A percentile compares a stretch with the other conserved stretches of the same genome.
Evolutionary conservation across 345 rosid species (phyloP).

Genomic region (Bretschneidera sinensis): DNA sequence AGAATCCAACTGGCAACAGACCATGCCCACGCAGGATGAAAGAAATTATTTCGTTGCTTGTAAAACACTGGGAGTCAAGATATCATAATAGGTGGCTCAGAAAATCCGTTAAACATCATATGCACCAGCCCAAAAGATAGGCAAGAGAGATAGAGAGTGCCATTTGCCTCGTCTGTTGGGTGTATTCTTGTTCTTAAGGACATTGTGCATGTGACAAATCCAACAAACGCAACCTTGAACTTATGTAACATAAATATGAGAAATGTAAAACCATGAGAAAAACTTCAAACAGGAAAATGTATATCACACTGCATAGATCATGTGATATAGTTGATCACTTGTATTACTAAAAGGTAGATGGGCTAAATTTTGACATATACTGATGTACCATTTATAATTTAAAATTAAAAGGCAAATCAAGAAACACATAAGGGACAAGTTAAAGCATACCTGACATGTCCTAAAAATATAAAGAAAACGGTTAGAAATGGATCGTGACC

Average conservation of each 20-base stretch:
- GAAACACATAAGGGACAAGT: too few species aligned
- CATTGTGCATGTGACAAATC: conserved; percentile 71
- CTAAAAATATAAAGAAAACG: conserved; percentile 71
- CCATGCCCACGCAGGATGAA: conserved; percentile 97
- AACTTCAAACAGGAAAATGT: background rate
- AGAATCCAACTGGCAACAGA: conserved; percentile 67
- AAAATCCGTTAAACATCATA: conserved; percentile 84
- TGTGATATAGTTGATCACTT: too few species aligned
- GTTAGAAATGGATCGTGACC: too few species aligned
- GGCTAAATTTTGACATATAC: too few species aligned
- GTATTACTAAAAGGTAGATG: background rate
- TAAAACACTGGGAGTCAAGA: conserved; percentile 81
- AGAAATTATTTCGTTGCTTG: conserved; percentile 85
- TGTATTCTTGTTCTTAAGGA: conserved; percentile 74
- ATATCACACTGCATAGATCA: background rate
- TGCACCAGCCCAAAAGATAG: conserved; percentile 82
- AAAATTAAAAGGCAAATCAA: background rate
- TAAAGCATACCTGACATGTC: conserved; percentile 65
- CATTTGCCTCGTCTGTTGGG: conserved; percentile 65
- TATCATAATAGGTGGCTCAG: conserved; percentile 80
- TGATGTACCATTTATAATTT: too few species aligned
- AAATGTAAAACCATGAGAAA: background rate
- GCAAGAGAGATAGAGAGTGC: conserved; percentile 67
- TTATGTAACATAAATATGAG: background rate
- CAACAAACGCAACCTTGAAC: conserved; percentile 75